Base-by-base conservation (phyloP, 768 basidiomycete species). In the Lactifluus hygrophoroides region DNA sequence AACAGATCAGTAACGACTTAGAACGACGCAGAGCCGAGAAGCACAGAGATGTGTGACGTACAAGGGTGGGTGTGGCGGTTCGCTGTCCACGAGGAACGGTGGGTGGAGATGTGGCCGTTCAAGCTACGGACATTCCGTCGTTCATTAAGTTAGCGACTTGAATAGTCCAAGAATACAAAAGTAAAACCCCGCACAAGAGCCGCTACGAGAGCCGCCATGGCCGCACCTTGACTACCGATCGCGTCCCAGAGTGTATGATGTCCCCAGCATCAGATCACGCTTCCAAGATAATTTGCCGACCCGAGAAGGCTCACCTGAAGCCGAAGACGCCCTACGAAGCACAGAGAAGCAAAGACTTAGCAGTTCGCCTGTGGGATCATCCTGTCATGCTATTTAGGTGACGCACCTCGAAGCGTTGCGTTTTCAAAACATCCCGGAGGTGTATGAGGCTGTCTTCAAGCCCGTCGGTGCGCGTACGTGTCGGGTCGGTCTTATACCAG, bases 41-140 rank as follows among this genome's bases (percentile, higher is more conserved):
- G n/a, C 28, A 13, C 5, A n/a, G 42, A n/a, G 40, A 35, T 10
- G 11, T n/a, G 35, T 56, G 43, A 60, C 81, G 58, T 66, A 89
- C 88, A 90, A 74, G 0, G 86, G 86, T n/a, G 85, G 85, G 69
- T 90, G 88, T 7, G 81, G 82, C 14, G 85, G 69, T 51, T 82
- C 68, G 23, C 84, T 84, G 60, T 87, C 77, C 21, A 82, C 70
- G 34, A 89, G 69, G 67, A 89, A 88, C 25, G 77, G 71, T 3
- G 83, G 80, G 62, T 81, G 79, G 5, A 62, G 52, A 5, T 78
- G 67, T 0, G 83, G 82, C 50, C 69, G 73, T 68, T 84, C 83
- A 25, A 84, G 74, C 82, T 83, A 62, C 42, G 38, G 17, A 42
- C 47, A 54, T 54, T 43, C 3, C 58, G 23, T 53, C 40, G 43